Percentiles rank a stretch among this genome's conserved stretches.
Evolutionary conservation across 306 rosid species (phyloP).

Genomic region (Pyrus bretschneideri): DNA sequence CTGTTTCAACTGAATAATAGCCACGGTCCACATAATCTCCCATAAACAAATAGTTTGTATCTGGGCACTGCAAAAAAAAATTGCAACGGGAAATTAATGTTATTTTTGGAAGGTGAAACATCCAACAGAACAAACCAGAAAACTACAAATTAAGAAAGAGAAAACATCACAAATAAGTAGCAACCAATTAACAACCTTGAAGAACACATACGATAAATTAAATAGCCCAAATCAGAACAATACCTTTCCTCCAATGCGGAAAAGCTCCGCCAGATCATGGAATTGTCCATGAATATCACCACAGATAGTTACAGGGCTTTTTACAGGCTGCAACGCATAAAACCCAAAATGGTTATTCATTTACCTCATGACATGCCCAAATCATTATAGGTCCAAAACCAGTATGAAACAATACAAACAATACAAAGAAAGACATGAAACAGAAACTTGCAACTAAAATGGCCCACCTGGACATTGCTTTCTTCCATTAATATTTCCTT

Average conservation of each 20-base stretch:
- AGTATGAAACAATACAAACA: background rate
- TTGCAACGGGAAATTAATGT: conserved; percentile 19
- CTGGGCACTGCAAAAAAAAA: conserved; percentile 80
- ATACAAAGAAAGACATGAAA: no score
- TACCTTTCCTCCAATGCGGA: conserved; percentile 98
- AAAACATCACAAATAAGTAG: background rate
- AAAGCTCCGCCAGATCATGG: conserved; percentile 97
- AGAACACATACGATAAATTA: background rate
- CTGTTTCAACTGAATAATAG: conserved; percentile 93
- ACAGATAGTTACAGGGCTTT: conserved; percentile 89
- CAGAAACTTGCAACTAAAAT: background rate
- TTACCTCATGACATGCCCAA: conserved; percentile 8
- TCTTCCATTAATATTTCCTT: conserved; percentile 95
- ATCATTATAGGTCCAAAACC: conserved; percentile 6
- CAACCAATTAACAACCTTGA: background rate
- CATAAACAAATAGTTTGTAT: conserved; percentile 94
- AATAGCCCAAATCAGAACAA: conserved; percentile 11
- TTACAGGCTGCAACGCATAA: conserved; percentile 70
- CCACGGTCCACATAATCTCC: conserved; percentile 99
- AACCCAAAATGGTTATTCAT: conserved; percentile 14
- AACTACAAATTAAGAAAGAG: background rate
- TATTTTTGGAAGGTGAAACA: background rate
- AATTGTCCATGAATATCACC: conserved; percentile 98
- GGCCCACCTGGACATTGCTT: conserved; percentile 88
- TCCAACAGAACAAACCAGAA: background rate